Percentiles rank a stretch among this genome's conserved stretches.
Conservation (phyloP, 805 yeast genomes). For the Yarrowia sp. region DNA sequence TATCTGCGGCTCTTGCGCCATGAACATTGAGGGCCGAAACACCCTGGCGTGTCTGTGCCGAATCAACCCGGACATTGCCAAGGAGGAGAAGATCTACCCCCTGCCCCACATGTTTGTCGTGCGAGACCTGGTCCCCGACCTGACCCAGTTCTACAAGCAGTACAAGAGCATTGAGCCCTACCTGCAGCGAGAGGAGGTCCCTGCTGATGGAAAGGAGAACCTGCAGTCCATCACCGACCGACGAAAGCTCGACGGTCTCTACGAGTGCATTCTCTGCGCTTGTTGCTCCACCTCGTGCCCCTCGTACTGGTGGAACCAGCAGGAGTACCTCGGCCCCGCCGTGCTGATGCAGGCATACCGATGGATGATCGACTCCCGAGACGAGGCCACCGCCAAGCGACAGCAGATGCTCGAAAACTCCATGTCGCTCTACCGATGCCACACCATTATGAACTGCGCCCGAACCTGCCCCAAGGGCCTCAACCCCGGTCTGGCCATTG, state of each 20-base stretch:
- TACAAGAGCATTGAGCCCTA: constrained; percentile 97
- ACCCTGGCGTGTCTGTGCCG: constrained; percentile 95
- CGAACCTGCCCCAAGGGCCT: constrained; percentile 97
- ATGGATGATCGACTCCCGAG: constrained; percentile 98
- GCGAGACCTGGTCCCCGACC: constrained; percentile 94
- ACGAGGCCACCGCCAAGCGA: constrained; percentile 79
- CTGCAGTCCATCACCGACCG: constrained; percentile 89
- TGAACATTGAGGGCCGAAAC: constrained; percentile 98
- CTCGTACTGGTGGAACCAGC: constrained; percentile 99
- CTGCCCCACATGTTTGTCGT: constrained; percentile 98
- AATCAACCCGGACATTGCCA: constrained; percentile 74
- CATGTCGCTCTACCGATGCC: constrained; percentile 97
- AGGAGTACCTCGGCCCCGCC: constrained; percentile 97
- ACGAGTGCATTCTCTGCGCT: constrained; percentile 97
- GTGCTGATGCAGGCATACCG: constrained; percentile 98
- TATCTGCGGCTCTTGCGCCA: constrained; percentile 98
- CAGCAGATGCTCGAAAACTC: constrained; percentile 90
- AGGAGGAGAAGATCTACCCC: constrained; percentile 87
- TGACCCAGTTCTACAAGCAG: constrained; percentile 96
- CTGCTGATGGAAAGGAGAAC: constrained; percentile 90
- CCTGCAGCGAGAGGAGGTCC: constrained; percentile 75
- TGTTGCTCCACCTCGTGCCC: constrained; percentile 99
- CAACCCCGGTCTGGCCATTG: constrained; percentile 97
- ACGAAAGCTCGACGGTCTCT: constrained; percentile 92
- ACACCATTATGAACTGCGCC: constrained; percentile 98